Evolutionary conservation across 1,284 basidiomycete genomes (phyloP).

Genomic region (Papiliotrema terrestris): DNA sequence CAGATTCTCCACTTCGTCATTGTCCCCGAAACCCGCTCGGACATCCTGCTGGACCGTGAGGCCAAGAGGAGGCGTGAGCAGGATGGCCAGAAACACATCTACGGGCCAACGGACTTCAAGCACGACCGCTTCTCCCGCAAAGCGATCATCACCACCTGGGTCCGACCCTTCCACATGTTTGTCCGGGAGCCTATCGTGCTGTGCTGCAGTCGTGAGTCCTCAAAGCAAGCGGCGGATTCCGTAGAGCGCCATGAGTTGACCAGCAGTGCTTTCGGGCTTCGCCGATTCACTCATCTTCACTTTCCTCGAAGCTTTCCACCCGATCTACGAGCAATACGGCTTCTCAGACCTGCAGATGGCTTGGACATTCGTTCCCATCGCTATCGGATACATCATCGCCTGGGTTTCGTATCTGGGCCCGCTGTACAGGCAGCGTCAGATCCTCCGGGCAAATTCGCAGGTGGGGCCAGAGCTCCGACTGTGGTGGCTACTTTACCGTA

Average conservation of each 20-base stretch:
- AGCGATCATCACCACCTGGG: constrained; percentile 44
- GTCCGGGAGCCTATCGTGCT: constrained; percentile 50
- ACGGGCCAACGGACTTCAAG: constrained; percentile 48
- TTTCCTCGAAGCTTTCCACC: constrained; percentile 48
- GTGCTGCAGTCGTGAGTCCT: constrained; percentile 19
- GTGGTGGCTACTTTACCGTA: constrained; percentile 22
- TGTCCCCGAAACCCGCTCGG: constrained; percentile 49
- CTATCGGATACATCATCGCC: constrained; percentile 48
- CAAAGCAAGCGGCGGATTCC: too few relatives aligned
- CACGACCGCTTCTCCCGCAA: constrained; percentile 40
- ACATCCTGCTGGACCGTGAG: constrained; percentile 47
- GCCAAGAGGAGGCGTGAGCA: constrained; percentile 42
- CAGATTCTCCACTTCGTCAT: constrained; percentile 47
- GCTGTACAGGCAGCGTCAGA: constrained; percentile 32
- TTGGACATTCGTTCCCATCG: constrained; percentile 21
- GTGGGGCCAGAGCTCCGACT: constrained; percentile 21
- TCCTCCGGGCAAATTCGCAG: constrained; percentile 27
- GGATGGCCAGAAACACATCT: constrained; percentile 42
- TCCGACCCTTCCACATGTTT: constrained; percentile 39
- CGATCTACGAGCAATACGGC: constrained; percentile 49
- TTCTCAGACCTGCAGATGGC: constrained; percentile 31
- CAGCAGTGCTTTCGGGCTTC: constrained; percentile 48
- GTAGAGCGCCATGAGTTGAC: neutral
- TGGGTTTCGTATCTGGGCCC: constrained; percentile 46
- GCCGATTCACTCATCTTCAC: constrained; percentile 49